These are phyloP conservation scores for Podospora australis DNA, from an alignment of 495 filamentous ascomycete genomes.

Conservation along the genomic window DNA sequence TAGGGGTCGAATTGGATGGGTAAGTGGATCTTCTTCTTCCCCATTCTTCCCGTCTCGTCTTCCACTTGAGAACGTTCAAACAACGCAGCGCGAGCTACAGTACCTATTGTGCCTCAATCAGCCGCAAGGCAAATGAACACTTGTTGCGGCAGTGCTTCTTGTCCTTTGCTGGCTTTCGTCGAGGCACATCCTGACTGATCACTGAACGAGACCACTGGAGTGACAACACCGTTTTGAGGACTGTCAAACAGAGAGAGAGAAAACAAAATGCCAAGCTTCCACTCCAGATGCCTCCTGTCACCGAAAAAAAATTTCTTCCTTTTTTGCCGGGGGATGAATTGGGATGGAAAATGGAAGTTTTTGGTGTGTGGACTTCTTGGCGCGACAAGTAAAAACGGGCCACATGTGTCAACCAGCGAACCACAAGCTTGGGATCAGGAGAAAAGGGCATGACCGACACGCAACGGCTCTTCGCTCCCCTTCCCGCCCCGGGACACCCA, in stretches of 20 bases:
- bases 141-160: background rate
- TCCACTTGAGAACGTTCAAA: background rate
- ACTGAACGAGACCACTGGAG: background rate
- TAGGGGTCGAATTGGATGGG: no score
- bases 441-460: background rate
- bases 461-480: background rate
- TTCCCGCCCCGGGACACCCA: background rate
- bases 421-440: constrained; percentile 5
- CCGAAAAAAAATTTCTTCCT: constrained; percentile 15
- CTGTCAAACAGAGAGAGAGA: background rate
- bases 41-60: background rate
- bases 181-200: constrained; percentile 14
- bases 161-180: constrained; percentile 7
- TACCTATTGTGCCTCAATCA: constrained; percentile 2
- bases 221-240: background rate
- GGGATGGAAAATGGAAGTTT: constrained; percentile 14
- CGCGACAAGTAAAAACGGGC: constrained; percentile 1
- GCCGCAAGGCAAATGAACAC: background rate
- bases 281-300: constrained; percentile 17
- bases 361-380: constrained; percentile 1
- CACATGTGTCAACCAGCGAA: constrained; percentile 5
- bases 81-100: background rate
- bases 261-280: constrained; percentile 11
- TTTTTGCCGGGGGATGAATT: constrained; percentile 13
- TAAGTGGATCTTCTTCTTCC: no score